Evolutionary conservation across 2,329 filamentous ascomycete genomes (phyloP).

Genomic region (Purpureocillium lavendulum): DNA sequence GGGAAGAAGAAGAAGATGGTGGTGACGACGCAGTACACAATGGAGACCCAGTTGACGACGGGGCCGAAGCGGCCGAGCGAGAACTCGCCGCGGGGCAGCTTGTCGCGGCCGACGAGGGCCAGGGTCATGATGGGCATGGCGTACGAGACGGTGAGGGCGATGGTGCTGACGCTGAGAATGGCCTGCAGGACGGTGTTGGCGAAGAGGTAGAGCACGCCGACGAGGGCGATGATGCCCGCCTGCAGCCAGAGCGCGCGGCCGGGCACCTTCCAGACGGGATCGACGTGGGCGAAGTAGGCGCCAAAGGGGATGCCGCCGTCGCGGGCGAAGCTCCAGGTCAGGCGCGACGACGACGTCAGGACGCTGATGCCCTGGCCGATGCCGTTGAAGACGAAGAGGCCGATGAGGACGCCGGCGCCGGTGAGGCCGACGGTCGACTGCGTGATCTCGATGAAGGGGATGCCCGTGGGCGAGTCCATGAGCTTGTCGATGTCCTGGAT

Average conservation of each 20-base stretch:
- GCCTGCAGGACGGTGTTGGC: conserved; percentile 43
- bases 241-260: conserved; percentile 44
- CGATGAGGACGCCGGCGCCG: conserved; percentile 35
- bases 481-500: conserved; percentile 36
- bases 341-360: conserved; percentile 40
- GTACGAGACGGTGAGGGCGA: conserved; percentile 43
- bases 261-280: conserved; percentile 42
- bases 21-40: conserved; percentile 42
- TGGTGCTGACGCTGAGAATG: conserved; percentile 47
- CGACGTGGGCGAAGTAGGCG: conserved; percentile 31
- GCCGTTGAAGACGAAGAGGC: conserved; percentile 47
- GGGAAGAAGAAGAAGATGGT: conserved; percentile 50
- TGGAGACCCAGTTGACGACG: conserved; percentile 36
- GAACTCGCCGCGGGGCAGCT: conserved; percentile 37
- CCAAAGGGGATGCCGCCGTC: conserved; percentile 41
- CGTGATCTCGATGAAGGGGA: conserved; percentile 42
- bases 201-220: conserved; percentile 49
- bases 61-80: conserved; percentile 34
- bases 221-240: conserved; percentile 28
- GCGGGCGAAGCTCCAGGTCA: conserved; percentile 47
- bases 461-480: conserved; percentile 26
- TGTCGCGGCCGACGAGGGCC: conserved; percentile 41
- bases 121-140: conserved; percentile 40
- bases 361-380: conserved; percentile 43
- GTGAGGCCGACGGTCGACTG: conserved; percentile 22